Base-by-base conservation (phyloP, 179 eudicot genomes). In the Actinidia arguta region DNA sequence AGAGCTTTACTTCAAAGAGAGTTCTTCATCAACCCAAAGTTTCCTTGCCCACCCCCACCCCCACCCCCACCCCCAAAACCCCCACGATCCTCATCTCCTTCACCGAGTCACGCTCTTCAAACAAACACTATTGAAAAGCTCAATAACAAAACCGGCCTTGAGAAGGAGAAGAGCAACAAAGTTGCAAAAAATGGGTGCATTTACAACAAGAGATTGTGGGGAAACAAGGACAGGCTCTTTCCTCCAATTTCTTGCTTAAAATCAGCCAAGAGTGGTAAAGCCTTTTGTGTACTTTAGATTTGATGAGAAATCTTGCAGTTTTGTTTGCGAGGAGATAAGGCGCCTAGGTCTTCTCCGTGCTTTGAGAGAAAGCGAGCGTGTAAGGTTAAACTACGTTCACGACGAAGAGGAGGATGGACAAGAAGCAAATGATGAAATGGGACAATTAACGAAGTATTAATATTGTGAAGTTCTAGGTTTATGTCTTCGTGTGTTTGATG, bases 211-310 rank as follows among this genome's bases (percentile, higher is more conserved):
- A 66, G 44, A 20, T 64, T 62, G 0, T 8, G 16, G 59, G 54
- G 36, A 27, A 63, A 36, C 22, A 62, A 47, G 20, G 80, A 48
- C 24, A 78, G 62, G 12, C 56, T 47, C n/a, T 78, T 46, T 27
- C 81, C 81, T 78, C 81, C 81, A 1, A 48, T 78, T 48, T 47
- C 81, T 25, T 48, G n/a, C 73, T 66, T 78, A 8, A 78, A 78
- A 51, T 9, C 52, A 3, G 31, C 58, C 18, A 50, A 78, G 73
- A 48, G 27, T 27, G 73, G 73, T 50, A 54, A n/a, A 48, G 18
- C 74, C 74, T 50, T 66, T 51, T 27, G 62, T 50, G 18, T 78
- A 66, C 81, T 66, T 48, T 6, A 66, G 56, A 31, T 31, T 48
- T 18, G 73, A 78, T 64, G 61, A 78, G 31, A 66, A 51, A 1